Evolutionary conservation across 2,329 filamentous ascomycete species (phyloP), one percentile per base, ranked within the genome.

Genomic region (Fusarium sp.): DNA sequence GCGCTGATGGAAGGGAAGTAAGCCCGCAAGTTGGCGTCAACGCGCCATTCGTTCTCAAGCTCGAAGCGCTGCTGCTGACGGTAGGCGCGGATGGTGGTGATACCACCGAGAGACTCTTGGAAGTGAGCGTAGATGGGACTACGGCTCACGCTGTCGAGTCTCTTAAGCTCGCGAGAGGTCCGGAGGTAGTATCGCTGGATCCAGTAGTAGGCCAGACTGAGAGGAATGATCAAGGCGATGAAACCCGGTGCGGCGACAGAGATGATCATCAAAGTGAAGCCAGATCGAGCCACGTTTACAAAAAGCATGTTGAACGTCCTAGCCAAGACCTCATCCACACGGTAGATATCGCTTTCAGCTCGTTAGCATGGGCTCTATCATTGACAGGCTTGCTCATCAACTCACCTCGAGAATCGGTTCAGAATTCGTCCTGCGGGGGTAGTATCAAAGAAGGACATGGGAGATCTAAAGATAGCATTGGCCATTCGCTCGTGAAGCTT

Each of bases 401-500:
- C 90, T 73, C 83, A 93, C 92, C 93, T 97, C 18, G 96, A 98
- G 83, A 99, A 99, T 64, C 96, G 90, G 82, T 99, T 99, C 69
- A 99, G 87, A 78, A 99, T 98, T 66, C 97, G 92, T n/a, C 96
- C 96, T 72, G 95, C 93, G 4, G 96, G 96, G 2, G 96, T 99
- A 1, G 95, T 98, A 82, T 99, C 97, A 78, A 99, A 99, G 85
- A 99, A 99, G 77, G 92, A 96, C 96, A 99, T 99, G 64, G 96
- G 97, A 40, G 95, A 97, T 76, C 96, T 90, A 88, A 99, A 99
- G 77, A 98, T 98, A 20, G 96, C 95, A 78, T 93, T 96, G 50
- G 96, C 96, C 96, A 99, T 98, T 74, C 94, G 90, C 84, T 98
- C 96, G 82, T 99, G 96, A 66, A 99, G 88, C 85, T 98, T 99